Evolutionary conservation across 2,329 filamentous ascomycete genomes (phyloP).

Genomic region (Gyromitra esculenta): DNA sequence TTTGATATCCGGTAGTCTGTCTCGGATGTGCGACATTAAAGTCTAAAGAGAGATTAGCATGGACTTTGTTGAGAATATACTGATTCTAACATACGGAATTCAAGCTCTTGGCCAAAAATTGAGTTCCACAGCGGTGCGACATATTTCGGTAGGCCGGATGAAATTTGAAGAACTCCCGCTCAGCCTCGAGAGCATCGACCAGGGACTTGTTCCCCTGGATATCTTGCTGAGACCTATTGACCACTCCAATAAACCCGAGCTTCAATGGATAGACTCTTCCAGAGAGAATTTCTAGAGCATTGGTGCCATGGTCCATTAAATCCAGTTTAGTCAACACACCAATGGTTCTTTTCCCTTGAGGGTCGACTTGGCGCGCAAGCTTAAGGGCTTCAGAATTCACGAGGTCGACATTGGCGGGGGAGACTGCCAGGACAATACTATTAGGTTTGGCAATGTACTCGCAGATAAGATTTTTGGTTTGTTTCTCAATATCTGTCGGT

Average conservation of each 20-base stretch:
- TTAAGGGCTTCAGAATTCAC: slow-evolving; percentile 98
- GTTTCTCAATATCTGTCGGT: slow-evolving; percentile 97
- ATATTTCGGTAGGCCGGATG: slow-evolving; percentile 98
- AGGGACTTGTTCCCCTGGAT: slow-evolving; percentile 97
- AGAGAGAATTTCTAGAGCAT: slow-evolving; percentile 96
- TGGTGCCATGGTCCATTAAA: slow-evolving; percentile 98
- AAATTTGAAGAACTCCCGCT: slow-evolving; percentile 94
- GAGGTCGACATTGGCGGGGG: slow-evolving; percentile 95
- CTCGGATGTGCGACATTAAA: slow-evolving; percentile 94
- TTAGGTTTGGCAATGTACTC: slow-evolving; percentile 99
- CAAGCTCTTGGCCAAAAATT: slow-evolving; percentile 91
- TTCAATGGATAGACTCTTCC: slow-evolving; percentile 96
- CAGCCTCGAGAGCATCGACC: slow-evolving; percentile 85
- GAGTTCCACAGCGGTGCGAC: slow-evolving; percentile 89
- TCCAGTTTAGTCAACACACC: slow-evolving; percentile 97
- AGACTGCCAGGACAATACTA: slow-evolving; percentile 96
- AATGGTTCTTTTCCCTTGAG: slow-evolving; percentile 91
- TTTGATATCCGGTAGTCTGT: slow-evolving; percentile 96
- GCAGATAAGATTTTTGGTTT: slow-evolving; percentile 93
- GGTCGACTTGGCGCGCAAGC: slow-evolving; percentile 94
- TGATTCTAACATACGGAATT: slow-evolving; percentile 68
- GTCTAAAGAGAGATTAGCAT: slow-evolving; percentile 64
- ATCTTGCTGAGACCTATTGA: slow-evolving; percentile 97
- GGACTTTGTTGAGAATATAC: slow-evolving; percentile 7
- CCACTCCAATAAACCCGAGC: slow-evolving; percentile 95